These are phyloP conservation scores for Glycine latifolia DNA, from an alignment of 306 rosid species.

Conservation along the genomic window DNA sequence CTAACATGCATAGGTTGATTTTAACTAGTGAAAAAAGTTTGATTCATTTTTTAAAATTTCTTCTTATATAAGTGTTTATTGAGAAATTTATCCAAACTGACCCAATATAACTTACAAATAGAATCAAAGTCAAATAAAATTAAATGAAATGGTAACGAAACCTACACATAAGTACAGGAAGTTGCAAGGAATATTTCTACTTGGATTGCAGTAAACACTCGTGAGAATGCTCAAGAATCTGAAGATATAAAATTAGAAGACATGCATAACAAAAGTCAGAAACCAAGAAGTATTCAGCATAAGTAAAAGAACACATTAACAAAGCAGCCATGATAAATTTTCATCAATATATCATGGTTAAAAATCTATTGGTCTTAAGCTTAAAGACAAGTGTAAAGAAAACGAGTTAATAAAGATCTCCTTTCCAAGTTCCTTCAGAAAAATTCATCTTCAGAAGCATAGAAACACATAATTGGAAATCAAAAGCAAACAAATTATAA, in stretches of 20 bases:
- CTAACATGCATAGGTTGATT: background rate
- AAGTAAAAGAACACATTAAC: slow-evolving; percentile 31
- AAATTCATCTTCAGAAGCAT: slow-evolving; percentile 39
- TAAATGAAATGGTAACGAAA: slow-evolving; percentile 27
- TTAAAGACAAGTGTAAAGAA: slow-evolving; percentile 20
- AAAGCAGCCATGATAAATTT: slow-evolving; percentile 27
- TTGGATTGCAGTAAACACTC: slow-evolving; percentile 39
- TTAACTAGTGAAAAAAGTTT: background rate
- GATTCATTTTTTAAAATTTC: background rate
- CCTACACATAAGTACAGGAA: slow-evolving; percentile 37
- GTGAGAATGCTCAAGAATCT: slow-evolving; percentile 34
- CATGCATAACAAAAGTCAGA: slow-evolving; percentile 26
- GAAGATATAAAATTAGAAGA: slow-evolving; percentile 26
- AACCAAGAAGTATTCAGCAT: slow-evolving; percentile 23
- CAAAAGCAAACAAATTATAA: slow-evolving; percentile 16
- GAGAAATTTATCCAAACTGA: background rate
- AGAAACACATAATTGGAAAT: slow-evolving; percentile 38
- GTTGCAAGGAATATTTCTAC: slow-evolving; percentile 40
- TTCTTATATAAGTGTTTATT: background rate
- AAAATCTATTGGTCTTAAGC: slow-evolving; percentile 26
- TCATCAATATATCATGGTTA: slow-evolving; percentile 32
- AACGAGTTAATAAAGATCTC: slow-evolving; percentile 23
- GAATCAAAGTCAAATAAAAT: slow-evolving; percentile 21
- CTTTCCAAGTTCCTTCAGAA: slow-evolving; percentile 27
- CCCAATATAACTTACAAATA: slow-evolving; percentile 9